Base-by-base conservation (phyloP, 2,329 filamentous ascomycete genomes). In the Thelonectria olida region DNA sequence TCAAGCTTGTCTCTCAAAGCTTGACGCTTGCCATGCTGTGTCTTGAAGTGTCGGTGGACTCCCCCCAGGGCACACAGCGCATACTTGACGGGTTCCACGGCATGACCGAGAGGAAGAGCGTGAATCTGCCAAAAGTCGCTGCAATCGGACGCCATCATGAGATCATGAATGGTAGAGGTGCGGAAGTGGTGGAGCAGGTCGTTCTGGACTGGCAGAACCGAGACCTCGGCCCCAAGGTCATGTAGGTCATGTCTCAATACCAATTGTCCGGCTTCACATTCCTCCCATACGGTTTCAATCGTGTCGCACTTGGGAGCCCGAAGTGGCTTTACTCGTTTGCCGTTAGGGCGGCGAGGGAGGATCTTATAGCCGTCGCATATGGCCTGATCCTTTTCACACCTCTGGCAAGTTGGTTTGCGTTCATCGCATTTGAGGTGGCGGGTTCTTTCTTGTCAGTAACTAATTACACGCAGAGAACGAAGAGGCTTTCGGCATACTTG, bases 61-160 rank as follows among this genome's bases (percentile, higher is more conserved):
- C 51, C 51, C 2, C 51, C 51, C 2, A 54, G 51, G 4, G 51
- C 51, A 27, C 51, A 54, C 25, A 54, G 51, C 25, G 51, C 51
- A 17, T 54, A 54, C 39, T 54, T 54, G 39, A 54, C 51, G 0
- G 51, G 39, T 15, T 54, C 28, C 7, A 23, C 51, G 8, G 51
- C 39, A 19, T 54, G 51, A 2, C 38, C 51, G 5, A 54, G 39
- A 7, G 51, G 51, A 7, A 54, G 51, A 5, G 41, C 51, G 20
- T 54, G 51, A 10, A 31, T 25, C 19, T 54, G 22, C 51, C 51
- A 54, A n/a, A 54, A 54, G 8, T 44, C 51, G 19, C 28, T 44
- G 27, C 25, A 44, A 19, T 39, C 39, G 8, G 31, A n/a, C 10
- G 38, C 51, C 39, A 34, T 45, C 25, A 44, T 23, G 27, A 54